These are phyloP conservation scores for Phytopythium vexans DNA, from an alignment of 352 stramenopile species.

Conservation along the genomic window DNA sequence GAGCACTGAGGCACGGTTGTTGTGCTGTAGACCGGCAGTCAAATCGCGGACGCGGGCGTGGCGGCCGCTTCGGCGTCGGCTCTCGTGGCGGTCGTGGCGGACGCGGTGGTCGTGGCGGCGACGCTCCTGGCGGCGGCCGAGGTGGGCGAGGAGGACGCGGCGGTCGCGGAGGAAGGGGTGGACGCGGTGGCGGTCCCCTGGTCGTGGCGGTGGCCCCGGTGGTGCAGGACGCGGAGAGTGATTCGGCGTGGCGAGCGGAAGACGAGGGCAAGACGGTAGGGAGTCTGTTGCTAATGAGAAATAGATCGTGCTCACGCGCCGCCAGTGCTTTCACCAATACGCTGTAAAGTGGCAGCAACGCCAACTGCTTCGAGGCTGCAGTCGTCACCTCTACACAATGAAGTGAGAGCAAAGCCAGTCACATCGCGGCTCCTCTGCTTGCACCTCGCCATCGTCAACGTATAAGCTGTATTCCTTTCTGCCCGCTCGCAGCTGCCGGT, in stretches of 20 bases:
- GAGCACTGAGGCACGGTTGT: conserved; percentile 6
- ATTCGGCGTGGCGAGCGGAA: not conserved
- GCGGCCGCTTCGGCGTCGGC: conserved; percentile 49
- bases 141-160: conserved; percentile 15
- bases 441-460: too few relatives aligned
- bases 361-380: too few relatives aligned
- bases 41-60: conserved; percentile 68
- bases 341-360: too few relatives aligned
- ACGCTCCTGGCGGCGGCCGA: conserved; percentile 21
- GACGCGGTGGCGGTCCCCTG: conserved; percentile 17
- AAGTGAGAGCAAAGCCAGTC: too few relatives aligned
- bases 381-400: too few relatives aligned
- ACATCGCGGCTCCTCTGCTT: too few relatives aligned
- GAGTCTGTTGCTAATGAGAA: too few relatives aligned
- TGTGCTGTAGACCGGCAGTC: conserved; percentile 55
- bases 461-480: not conserved
- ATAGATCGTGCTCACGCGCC: too few relatives aligned
- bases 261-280: not conserved
- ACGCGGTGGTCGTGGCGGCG: conserved; percentile 32
- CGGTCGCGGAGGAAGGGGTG: conserved; percentile 26
- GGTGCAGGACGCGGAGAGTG: conserved; percentile 35
- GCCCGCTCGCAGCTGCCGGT: not conserved
- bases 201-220: conserved; percentile 17
- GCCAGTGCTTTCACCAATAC: too few relatives aligned
- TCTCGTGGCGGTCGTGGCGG: conserved; percentile 38